Percentiles rank a stretch among this genome's conserved stretches.
Conservation (phyloP, 78 protist genomes). For the Chrysochromulina tobinii region DNA sequence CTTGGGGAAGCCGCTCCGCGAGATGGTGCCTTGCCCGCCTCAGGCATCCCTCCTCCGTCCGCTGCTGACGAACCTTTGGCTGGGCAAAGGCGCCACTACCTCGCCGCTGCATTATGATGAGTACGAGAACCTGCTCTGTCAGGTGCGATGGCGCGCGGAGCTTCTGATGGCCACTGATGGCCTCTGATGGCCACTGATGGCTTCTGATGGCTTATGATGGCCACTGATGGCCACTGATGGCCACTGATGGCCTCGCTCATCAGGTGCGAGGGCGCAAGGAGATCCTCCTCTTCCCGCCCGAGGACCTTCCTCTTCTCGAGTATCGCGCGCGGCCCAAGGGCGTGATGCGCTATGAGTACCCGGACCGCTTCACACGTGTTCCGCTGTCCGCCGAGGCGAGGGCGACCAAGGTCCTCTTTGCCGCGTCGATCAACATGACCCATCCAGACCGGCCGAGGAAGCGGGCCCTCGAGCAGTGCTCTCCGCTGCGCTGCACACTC, state of each 20-base stretch:
- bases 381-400: neutral
- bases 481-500: neutral
- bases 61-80: neutral
- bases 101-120: neutral
- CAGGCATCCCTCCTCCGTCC: neutral
- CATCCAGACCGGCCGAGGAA: neutral
- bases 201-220: too few species aligned
- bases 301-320: neutral
- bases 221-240: too few species aligned
- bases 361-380: neutral
- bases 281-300: neutral
- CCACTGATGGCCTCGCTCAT: too few species aligned
- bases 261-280: neutral
- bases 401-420: neutral
- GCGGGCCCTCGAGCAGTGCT: neutral
- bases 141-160: neutral
- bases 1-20: neutral
- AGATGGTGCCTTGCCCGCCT: neutral
- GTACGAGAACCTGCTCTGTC: neutral
- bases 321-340: neutral
- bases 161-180: too few species aligned
- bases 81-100: neutral
- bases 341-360: neutral
- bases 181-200: too few species aligned
- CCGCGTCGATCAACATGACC: neutral